Conservation (phyloP, 495 filamentous ascomycete genomes). For the Trypethelium eluteriae region DNA sequence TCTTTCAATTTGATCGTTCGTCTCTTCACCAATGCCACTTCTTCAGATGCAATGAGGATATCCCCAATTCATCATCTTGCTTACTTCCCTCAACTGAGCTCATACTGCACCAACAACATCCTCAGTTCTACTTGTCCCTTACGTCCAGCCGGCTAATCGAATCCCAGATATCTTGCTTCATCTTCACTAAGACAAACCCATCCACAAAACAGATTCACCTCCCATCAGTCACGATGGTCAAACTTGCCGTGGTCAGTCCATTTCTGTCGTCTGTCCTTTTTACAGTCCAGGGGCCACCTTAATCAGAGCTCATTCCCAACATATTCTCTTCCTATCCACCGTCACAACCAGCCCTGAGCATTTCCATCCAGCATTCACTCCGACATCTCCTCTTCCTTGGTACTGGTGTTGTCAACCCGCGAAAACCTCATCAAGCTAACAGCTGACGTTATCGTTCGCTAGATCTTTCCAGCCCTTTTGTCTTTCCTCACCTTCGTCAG, state of each 20-base stretch:
- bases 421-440: not conserved
- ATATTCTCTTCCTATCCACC: not conserved
- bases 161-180: conserved; percentile 6
- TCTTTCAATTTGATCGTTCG: not conserved
- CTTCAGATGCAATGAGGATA: not conserved
- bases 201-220: not conserved
- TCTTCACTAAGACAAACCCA: not conserved
- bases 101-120: not conserved
- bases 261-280: not conserved
- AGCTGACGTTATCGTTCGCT: not conserved
- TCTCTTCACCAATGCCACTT: not conserved
- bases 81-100: not conserved
- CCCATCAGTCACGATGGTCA: conserved; percentile 9
- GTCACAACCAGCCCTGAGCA: not conserved
- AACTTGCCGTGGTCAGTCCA: not conserved
- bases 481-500: conserved; percentile 1
- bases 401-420: not conserved
- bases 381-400: no score
- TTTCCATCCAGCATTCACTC: not conserved
- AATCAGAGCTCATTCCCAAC: no score
- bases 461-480: conserved; percentile 5
- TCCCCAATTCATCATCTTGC: not conserved
- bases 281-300: no score
- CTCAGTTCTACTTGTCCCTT: not conserved
- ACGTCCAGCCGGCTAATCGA: not conserved